A percentile compares a stretch with the other conserved stretches of the same genome.
phyloP scores from a whole-genome alignment of 208 protist genomes.

The Acanthamoeba healyi region DNA sequence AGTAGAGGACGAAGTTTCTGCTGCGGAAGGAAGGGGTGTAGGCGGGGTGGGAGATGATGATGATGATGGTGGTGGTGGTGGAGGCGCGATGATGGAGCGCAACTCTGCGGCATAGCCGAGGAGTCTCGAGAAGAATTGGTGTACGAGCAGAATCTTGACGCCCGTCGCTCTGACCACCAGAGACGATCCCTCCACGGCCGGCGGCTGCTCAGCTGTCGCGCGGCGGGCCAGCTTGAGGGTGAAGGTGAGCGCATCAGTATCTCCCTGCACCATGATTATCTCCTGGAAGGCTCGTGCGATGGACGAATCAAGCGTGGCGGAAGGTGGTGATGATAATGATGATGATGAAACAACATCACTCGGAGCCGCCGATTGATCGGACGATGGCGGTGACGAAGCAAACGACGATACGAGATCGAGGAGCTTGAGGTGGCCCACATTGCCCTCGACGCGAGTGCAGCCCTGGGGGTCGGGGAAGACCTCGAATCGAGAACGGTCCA shows the following conservation, averaged over 20 bases:
- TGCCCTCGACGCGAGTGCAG: slow-evolving; percentile 31
- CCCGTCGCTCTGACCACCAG: background rate
- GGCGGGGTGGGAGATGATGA: too few species aligned
- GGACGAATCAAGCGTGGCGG: background rate
- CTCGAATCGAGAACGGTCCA: slow-evolving; percentile 19
- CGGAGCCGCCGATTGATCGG: too few species aligned
- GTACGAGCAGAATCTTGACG: background rate
- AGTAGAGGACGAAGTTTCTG: background rate
- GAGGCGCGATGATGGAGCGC: background rate
- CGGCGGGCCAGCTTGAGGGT: background rate
- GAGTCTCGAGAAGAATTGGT: background rate
- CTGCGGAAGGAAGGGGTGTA: too few species aligned
- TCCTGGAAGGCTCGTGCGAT: background rate
- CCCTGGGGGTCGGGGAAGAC: background rate
- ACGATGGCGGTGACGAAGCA: background rate
- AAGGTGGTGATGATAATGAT: too few species aligned
- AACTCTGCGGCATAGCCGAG: slow-evolving; percentile 13
- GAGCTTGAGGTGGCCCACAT: slow-evolving; percentile 42
- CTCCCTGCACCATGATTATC: slow-evolving; percentile 16
- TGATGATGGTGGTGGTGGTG: background rate
- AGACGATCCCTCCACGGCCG: background rate
- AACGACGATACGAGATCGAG: slow-evolving; percentile 10
- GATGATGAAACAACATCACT: too few species aligned
- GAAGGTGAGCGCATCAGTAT: slow-evolving; percentile 12
- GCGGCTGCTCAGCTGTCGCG: background rate